phyloP scores from a whole-genome alignment of 345 rosid genomes.

The Salix exigua region DNA sequence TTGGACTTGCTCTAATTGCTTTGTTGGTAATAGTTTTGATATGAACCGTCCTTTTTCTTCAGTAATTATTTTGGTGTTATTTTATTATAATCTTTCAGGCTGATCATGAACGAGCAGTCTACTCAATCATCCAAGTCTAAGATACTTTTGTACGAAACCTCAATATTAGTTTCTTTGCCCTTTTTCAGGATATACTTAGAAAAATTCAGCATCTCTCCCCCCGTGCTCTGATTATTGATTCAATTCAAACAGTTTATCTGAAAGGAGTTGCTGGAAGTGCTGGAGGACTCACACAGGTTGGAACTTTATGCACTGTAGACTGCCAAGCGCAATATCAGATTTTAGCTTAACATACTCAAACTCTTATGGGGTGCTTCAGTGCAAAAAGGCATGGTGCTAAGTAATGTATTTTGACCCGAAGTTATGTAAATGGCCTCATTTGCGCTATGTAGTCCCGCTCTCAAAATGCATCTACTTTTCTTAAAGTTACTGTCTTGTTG shows the following conservation, averaged over 20 bases:
- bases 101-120: background rate
- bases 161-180: constrained; percentile 3
- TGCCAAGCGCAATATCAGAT: background rate
- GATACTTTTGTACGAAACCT: background rate
- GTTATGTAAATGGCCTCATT: background rate
- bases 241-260: constrained; percentile 87
- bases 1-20: background rate
- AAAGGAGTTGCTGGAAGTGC: constrained; percentile 80
- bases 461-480: background rate
- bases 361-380: constrained; percentile 1
- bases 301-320: constrained; percentile 3
- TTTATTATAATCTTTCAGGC: background rate
- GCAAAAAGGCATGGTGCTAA: background rate
- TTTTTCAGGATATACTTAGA: constrained; percentile 64
- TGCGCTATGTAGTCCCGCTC: background rate
- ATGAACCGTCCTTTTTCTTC: background rate
- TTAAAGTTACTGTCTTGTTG: background rate
- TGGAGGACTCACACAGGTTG: constrained; percentile 83
- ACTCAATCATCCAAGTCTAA: background rate
- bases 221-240: constrained; percentile 71
- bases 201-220: constrained; percentile 67
- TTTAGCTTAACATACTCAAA: background rate
- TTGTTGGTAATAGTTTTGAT: background rate
- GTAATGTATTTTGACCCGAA: background rate
- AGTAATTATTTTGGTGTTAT: background rate